Evolutionary conservation across 495 filamentous ascomycete genomes (phyloP), one percentile per base, ranked within the genome.

Genomic region (Lichenothelia convexa): DNA sequence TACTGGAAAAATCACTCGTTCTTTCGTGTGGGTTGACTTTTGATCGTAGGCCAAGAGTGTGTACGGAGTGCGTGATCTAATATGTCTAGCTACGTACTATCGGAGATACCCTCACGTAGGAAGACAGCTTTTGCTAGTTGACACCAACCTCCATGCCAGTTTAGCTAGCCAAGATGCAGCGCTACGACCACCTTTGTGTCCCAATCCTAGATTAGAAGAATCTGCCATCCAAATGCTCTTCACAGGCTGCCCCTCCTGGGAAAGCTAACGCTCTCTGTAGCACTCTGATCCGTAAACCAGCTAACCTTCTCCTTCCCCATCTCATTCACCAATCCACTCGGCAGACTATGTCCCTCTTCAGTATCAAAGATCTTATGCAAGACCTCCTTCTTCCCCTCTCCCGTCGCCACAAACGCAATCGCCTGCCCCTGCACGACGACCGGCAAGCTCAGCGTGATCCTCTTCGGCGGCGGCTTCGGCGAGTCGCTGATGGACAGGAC

Each of bases 361-460:
- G 62, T 63, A 41, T 82, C 77, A 53, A 97, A 92, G 44, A 95
- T 94, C 53, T 79, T 62, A 65, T 80, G 85, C 65, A 97, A 58
- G 23, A 93, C 80, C 16, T 79, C 80, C 65, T 81, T 78, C 73
- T 97, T 97, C 15, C 74, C 75, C 1, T 49, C 78, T 11, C 91
- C 91, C 0, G 86, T 93, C 2, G 80, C 84, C 4, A 97, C 77
- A 46, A 95, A 97, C 4, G 76, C 89, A 46, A 97, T 73, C 50
- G 71, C 76, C 39, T 81, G 56, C 5, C 77, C 77, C 50, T 91
- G 82, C 8, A 73, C 79, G 22, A 93, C 74, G 24, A 97, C 89
- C 7, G 83, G 85, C 42, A 97, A 57, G 5, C 78, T 91, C 15
- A 97, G 67, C 0, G 89, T 95, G 55, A 97, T 91, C 41, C 89